phyloP scores from a whole-genome alignment of 2,329 filamentous ascomycete species.

The Hypomyces perniciosus region DNA sequence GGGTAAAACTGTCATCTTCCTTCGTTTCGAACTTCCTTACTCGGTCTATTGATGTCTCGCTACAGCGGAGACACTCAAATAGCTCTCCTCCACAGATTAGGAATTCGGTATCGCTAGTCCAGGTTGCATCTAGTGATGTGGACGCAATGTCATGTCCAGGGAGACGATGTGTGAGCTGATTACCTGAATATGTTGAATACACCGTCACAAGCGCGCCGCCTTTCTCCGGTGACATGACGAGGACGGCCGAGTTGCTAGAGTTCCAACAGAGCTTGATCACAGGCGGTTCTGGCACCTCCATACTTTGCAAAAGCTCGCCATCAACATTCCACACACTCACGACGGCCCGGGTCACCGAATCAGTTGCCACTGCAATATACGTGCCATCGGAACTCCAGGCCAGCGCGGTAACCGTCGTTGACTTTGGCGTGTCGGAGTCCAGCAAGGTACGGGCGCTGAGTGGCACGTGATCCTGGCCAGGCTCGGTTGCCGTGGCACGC shows the following conservation, averaged over 20 bases:
- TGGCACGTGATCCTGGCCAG: conserved; percentile 37
- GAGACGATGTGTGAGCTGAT: conserved; percentile 43
- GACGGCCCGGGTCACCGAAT: conserved; percentile 44
- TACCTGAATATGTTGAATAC: conserved; percentile 39
- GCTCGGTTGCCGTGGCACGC: conserved; percentile 42
- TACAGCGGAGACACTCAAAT: conserved; percentile 43
- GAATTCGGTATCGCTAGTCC: conserved; percentile 55
- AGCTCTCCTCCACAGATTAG: conserved; percentile 53
- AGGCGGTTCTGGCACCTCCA: conserved; percentile 54
- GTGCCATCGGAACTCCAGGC: conserved; percentile 55
- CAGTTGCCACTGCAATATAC: conserved; percentile 52
- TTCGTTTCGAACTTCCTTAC: conserved; percentile 47
- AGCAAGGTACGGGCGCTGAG: conserved; percentile 37
- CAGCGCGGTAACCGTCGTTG: conserved; percentile 52
- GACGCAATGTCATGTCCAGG: conserved; percentile 44
- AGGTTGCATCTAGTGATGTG: conserved; percentile 52
- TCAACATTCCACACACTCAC: conserved; percentile 53
- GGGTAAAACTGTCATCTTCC: conserved; percentile 47
- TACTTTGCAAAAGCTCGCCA: conserved; percentile 45
- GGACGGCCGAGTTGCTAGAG: conserved; percentile 46
- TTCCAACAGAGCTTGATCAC: conserved; percentile 59
- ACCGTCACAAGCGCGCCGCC: conserved; percentile 51
- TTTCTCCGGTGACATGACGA: conserved; percentile 52
- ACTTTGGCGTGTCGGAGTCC: conserved; percentile 46
- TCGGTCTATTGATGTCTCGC: conserved; percentile 40